Percentiles rank a stretch among this genome's conserved stretches.
phyloP scores from a whole-genome alignment of 1,284 basidiomycete genomes.

The Leccinum subrobustum region DNA sequence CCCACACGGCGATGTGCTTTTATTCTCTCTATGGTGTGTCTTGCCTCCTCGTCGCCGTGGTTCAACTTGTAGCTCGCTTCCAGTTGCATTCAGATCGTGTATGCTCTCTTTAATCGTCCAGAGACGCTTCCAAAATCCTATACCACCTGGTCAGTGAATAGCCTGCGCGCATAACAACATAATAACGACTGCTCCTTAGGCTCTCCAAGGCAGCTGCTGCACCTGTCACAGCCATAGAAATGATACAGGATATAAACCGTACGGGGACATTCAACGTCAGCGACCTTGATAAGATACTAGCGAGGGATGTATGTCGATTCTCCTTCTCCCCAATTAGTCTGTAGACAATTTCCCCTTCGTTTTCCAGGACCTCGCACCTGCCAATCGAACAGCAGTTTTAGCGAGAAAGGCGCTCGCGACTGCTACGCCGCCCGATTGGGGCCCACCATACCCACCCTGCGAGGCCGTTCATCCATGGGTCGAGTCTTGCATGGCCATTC shows the following conservation, averaged over 20 bases:
- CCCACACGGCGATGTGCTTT: conserved; percentile 82
- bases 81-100: conserved; percentile 90
- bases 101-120: conserved; percentile 77
- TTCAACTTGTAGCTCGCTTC: conserved; percentile 2
- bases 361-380: conserved; percentile 40
- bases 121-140: conserved; percentile 84
- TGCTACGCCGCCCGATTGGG: conserved; percentile 40
- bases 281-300: conserved; percentile 55
- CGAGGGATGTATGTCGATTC: conserved; percentile 42
- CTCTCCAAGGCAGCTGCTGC: conserved; percentile 67
- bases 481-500: conserved; percentile 67
- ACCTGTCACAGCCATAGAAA: conserved; percentile 54
- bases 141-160: conserved; percentile 57
- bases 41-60: neutral
- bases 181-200: conserved; percentile 32
- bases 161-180: neutral
- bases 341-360: conserved; percentile 6
- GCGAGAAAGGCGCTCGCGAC: conserved; percentile 35
- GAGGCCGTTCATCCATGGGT: conserved; percentile 80
- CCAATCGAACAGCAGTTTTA: conserved; percentile 40
- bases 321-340: conserved; percentile 9
- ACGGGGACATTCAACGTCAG: conserved; percentile 54
- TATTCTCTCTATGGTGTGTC: conserved; percentile 76
- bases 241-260: conserved; percentile 63
- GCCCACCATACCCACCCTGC: conserved; percentile 60